Evolutionary conservation across 2,329 filamentous ascomycete species (phyloP).

Genomic region (Hymenoscyphus infarciens): DNA sequence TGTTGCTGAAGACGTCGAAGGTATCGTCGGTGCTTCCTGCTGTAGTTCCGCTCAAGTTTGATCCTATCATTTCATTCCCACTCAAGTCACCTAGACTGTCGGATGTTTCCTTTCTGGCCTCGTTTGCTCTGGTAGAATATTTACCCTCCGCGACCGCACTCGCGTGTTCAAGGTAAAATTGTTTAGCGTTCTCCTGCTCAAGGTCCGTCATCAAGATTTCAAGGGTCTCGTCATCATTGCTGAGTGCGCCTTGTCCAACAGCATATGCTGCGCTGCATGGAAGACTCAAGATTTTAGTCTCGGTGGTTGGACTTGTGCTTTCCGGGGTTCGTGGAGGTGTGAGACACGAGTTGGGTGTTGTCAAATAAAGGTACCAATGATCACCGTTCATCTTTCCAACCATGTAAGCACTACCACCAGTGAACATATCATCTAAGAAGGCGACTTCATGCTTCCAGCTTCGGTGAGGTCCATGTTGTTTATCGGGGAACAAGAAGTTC

Average conservation of each 20-base stretch:
- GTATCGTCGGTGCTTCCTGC: conserved; percentile 49
- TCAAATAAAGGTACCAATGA: conserved; percentile 98
- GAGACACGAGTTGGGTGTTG: conserved; percentile 73
- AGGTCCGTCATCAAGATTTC: conserved; percentile 72
- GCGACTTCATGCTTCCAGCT: conserved; percentile 97
- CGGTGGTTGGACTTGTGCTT: conserved; percentile 39
- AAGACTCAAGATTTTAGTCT: conserved; percentile 35
- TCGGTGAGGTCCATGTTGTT: conserved; percentile 88
- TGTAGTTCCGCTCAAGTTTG: conserved; percentile 40
- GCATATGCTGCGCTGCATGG: conserved; percentile 35
- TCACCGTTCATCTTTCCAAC: conserved; percentile 99
- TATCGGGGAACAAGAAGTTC: conserved; percentile 94
- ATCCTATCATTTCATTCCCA: conserved; percentile 42
- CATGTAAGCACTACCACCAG: conserved; percentile 95
- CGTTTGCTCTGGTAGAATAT: conserved; percentile 64
- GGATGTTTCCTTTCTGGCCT: conserved; percentile 57
- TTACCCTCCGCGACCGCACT: conserved; percentile 84
- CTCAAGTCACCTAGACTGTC: conserved; percentile 58
- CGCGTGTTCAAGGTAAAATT: conserved; percentile 75
- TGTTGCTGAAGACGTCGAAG: conserved; percentile 81
- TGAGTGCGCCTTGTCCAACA: conserved; percentile 20
- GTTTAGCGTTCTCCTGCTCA: conserved; percentile 64
- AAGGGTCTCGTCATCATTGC: conserved; percentile 68
- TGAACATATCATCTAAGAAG: conserved; percentile 86
- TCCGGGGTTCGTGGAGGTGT: conserved; percentile 80